Evolutionary conservation across 2,329 filamentous ascomycete genomes (phyloP), one percentile per base, ranked within the genome.

Genomic region (Mollisia scopiformis): DNA sequence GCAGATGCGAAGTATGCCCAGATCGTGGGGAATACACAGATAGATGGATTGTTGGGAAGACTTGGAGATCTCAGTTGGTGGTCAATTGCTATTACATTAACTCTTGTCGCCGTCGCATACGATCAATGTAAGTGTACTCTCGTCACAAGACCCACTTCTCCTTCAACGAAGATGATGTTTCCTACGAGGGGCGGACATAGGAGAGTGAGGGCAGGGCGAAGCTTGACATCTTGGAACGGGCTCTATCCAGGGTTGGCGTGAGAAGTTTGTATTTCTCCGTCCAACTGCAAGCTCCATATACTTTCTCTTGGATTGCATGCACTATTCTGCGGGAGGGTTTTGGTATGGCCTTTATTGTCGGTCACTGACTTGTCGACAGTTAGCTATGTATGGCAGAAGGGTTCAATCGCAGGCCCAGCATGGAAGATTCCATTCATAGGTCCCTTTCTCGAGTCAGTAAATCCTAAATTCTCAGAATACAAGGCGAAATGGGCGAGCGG

Each of bases 391-490:
- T 81, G 82, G 72, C 85, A 86, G 70, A 94, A 94, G 76, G 90
- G 91, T 61, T 84, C 84, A 27, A 93, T 95, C 71, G 86, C 84
- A 55, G 91, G 91, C 39, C 91, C 91, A 28, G 69, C 83, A 47
- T 89, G 84, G 82, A 95, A 95, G 78, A 81, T 89, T 61, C 91
- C 91, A 43, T 94, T 95, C 73, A 93, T 98, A 75, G 95, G 95
- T n/a, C 94, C 95, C 5, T 98, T 99, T 77, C 83, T 98, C 59
- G 82, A 97, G 74, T 97, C 93, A 28, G 82, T 98, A 71, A 88
- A 96, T 76, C 95, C 95, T 60, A 92, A 94, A 73, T 98, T 97
- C 75, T 87, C 89, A 63, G 86, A 93, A 72, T 99, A 99, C 80
- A 85, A 93, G 75, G 88, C 84, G 63, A 97, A 98, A 83, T 99